These are phyloP conservation scores for Ajuga chamaepitys DNA, from an alignment of 257 asterid species.

Conservation along the genomic window DNA sequence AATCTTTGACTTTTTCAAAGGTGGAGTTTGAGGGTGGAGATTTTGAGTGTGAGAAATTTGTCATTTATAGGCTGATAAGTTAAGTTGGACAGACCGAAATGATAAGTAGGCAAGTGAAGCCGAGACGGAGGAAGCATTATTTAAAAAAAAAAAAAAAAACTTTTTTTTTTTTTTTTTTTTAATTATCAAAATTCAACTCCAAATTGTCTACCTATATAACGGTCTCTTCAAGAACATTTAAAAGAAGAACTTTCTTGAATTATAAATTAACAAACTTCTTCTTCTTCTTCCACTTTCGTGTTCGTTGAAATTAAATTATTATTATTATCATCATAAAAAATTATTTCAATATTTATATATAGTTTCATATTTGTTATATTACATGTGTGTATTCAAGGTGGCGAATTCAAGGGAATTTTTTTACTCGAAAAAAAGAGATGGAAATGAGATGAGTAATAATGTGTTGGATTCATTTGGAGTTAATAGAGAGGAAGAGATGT, in stretches of 20 bases:
- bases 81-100: too few species aligned
- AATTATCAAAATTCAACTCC: neutral
- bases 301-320: neutral
- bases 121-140: too few species aligned
- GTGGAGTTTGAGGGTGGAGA: too few species aligned
- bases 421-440: constrained; percentile 10
- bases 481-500: constrained; percentile 57
- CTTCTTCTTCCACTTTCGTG: neutral
- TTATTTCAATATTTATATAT: neutral
- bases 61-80: too few species aligned
- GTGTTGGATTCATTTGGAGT: constrained; percentile 24
- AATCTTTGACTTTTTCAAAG: too few species aligned
- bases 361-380: neutral
- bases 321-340: neutral
- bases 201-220: constrained; percentile 15
- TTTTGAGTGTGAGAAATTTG: too few species aligned
- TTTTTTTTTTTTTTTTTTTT: neutral
- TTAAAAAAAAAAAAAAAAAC: too few species aligned
- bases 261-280: neutral
- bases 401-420: constrained; percentile 30
- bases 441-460: neutral
- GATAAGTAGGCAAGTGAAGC: too few species aligned
- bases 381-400: constrained; percentile 34
- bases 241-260: constrained; percentile 14
- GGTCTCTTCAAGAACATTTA: constrained; percentile 13